Conservation (phyloP, 2,329 filamentous ascomycete species). For the Claviceps lovelessii region DNA sequence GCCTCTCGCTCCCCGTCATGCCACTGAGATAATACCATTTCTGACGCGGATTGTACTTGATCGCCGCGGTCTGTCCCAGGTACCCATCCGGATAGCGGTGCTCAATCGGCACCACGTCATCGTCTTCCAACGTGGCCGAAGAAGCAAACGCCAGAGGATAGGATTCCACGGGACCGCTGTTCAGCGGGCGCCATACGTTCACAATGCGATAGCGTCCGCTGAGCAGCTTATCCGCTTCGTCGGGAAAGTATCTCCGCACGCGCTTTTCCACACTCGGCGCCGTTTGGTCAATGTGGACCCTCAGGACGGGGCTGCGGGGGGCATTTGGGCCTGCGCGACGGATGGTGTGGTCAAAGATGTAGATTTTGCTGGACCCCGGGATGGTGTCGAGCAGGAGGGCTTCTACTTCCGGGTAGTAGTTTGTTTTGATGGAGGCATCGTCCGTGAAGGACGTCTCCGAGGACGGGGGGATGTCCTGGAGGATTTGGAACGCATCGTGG, state of each 20-base stretch:
- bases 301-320: slow-evolving; percentile 26
- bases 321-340: too few species aligned
- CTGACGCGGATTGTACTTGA: slow-evolving; percentile 27
- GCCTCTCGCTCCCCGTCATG: slow-evolving; percentile 37
- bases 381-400: too few species aligned
- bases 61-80: slow-evolving; percentile 32
- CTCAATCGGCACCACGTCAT: slow-evolving; percentile 32
- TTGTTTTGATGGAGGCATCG: too few species aligned
- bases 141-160: slow-evolving; percentile 42
- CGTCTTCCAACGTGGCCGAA: slow-evolving; percentile 32
- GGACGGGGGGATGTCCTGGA: too few species aligned
- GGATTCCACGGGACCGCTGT: slow-evolving; percentile 28
- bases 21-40: slow-evolving; percentile 39
- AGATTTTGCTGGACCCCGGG: too few species aligned
- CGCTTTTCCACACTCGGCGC: slow-evolving; percentile 30
- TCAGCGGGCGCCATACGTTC: slow-evolving; percentile 39
- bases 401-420: too few species aligned
- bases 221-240: slow-evolving; percentile 28
- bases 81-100: slow-evolving; percentile 36
- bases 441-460: too few species aligned
- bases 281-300: slow-evolving; percentile 45
- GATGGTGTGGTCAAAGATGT: too few species aligned
- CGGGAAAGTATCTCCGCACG: slow-evolving; percentile 26
- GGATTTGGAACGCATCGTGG: too few species aligned
- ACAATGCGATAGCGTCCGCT: slow-evolving; percentile 36